A percentile compares a stretch with the other conserved stretches of the same genome.
These are phyloP conservation scores for Malus fusca DNA, from an alignment of 306 rosid genomes.

Conservation along the genomic window DNA sequence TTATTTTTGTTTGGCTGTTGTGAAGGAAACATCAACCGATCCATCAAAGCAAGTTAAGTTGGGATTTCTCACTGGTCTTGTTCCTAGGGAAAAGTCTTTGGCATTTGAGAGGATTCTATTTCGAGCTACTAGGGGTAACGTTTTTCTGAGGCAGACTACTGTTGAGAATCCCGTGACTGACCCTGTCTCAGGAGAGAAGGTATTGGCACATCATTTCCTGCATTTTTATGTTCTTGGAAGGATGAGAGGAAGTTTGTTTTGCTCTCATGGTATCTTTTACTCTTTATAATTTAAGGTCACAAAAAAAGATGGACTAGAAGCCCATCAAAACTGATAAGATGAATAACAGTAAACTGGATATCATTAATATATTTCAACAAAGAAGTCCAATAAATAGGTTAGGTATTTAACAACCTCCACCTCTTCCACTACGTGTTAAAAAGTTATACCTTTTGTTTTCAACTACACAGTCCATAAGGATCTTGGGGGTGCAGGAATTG, in stretches of 20 bases:
- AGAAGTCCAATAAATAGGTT: background rate
- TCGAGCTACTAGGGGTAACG: constrained; percentile 61
- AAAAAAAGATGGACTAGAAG: background rate
- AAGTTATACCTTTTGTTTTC: background rate
- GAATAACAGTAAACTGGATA: background rate
- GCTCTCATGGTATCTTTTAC: background rate
- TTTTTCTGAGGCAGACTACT: constrained; percentile 38
- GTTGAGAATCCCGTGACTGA: constrained; percentile 45
- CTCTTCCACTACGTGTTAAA: background rate
- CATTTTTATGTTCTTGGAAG: background rate
- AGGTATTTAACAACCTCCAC: background rate
- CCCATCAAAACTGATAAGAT: background rate
- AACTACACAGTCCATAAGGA: background rate
- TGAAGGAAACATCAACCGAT: constrained; percentile 63
- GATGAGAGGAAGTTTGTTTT: background rate
- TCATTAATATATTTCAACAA: background rate
- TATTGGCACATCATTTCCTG: background rate
- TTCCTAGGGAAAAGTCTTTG: constrained; percentile 45
- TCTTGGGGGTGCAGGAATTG: background rate
- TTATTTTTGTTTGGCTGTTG: constrained; percentile 23
- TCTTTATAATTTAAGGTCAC: background rate
- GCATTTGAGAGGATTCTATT: constrained; percentile 62
- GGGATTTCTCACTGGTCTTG: constrained; percentile 49
- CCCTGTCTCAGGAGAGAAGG: constrained; percentile 56
- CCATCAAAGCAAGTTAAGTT: constrained; percentile 49